These are phyloP conservation scores for Elsinoe arachidis DNA, from an alignment of 2,329 filamentous ascomycete species.

Conservation along the genomic window DNA sequence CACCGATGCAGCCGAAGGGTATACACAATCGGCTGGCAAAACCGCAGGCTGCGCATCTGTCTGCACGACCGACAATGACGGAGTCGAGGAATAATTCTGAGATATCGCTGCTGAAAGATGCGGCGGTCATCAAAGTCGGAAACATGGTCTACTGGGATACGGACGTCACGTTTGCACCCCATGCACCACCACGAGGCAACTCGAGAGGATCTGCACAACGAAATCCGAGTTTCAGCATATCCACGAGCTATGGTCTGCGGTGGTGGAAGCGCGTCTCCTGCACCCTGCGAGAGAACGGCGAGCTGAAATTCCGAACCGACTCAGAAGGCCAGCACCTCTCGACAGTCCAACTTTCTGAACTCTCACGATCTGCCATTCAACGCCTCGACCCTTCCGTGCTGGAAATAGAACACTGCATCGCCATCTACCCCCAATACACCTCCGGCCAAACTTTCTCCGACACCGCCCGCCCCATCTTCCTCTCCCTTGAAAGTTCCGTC, in stretches of 20 bases:
- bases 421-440: conserved; percentile 89
- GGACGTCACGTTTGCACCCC: conserved; percentile 40
- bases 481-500: conserved; percentile 76
- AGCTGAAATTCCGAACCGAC: conserved; percentile 83
- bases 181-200: conserved; percentile 16
- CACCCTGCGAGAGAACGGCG: conserved; percentile 88
- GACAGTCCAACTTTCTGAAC: conserved; percentile 75
- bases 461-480: conserved; percentile 77
- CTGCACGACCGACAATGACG: conserved; percentile 14
- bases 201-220: conserved; percentile 32
- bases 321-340: conserved; percentile 72
- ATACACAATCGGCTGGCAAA: conserved; percentile 47
- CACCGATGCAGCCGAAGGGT: conserved; percentile 58
- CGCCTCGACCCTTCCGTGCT: conserved; percentile 82
- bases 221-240: conserved; percentile 42
- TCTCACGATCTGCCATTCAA: conserved; percentile 85
- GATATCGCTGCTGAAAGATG: conserved; percentile 53
- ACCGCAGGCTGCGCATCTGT: conserved; percentile 30
- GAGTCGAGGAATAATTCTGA: conserved; percentile 40
- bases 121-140: conserved; percentile 81
- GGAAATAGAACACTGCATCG: conserved; percentile 87
- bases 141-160: conserved; percentile 72
- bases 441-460: conserved; percentile 58
- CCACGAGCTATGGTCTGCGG: conserved; percentile 47
- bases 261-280: conserved; percentile 86